Percentiles rank a stretch among this genome's conserved stretches.
Evolutionary conservation across 2,329 filamentous ascomycete genomes (phyloP).

Genomic region (Fusarium papillatum): DNA sequence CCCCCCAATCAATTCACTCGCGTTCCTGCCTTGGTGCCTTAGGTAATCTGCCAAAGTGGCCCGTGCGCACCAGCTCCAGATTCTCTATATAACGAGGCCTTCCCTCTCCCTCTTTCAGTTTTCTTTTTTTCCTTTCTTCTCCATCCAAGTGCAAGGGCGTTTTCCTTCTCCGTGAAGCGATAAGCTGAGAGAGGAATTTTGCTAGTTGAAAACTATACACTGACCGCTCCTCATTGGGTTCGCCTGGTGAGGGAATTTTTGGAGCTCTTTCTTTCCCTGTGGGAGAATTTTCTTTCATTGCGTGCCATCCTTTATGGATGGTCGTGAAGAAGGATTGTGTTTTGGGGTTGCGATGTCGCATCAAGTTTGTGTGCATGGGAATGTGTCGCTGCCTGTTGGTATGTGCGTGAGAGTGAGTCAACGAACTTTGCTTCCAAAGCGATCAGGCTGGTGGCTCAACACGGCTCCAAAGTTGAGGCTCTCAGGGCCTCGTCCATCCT

Average conservation of each 20-base stretch:
- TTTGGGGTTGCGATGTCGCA: background rate
- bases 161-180: slow-evolving; percentile 72
- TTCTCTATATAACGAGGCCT: slow-evolving; percentile 50
- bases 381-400: too few relatives aligned
- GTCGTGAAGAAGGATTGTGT: slow-evolving; percentile 55
- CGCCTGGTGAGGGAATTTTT: slow-evolving; percentile 81
- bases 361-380: too few relatives aligned
- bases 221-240: slow-evolving; percentile 79
- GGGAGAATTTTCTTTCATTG: slow-evolving; percentile 57
- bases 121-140: slow-evolving; percentile 60
- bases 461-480: too few relatives aligned
- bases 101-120: slow-evolving; percentile 42
- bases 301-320: slow-evolving; percentile 48
- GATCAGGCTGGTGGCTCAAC: too few relatives aligned
- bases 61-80: slow-evolving; percentile 33
- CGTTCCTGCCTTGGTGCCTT: slow-evolving; percentile 27
- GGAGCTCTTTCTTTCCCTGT: slow-evolving; percentile 56
- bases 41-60: slow-evolving; percentile 28
- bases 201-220: slow-evolving; percentile 89
- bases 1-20: slow-evolving; percentile 31
- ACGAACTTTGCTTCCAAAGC: too few relatives aligned
- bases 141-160: slow-evolving; percentile 78
- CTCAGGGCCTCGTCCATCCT: too few relatives aligned
- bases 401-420: too few relatives aligned
- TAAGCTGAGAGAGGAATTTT: slow-evolving; percentile 85